These are phyloP conservation scores for Globisporangium paddicum DNA, from an alignment of 352 stramenopile species.

Conservation along the genomic window DNA sequence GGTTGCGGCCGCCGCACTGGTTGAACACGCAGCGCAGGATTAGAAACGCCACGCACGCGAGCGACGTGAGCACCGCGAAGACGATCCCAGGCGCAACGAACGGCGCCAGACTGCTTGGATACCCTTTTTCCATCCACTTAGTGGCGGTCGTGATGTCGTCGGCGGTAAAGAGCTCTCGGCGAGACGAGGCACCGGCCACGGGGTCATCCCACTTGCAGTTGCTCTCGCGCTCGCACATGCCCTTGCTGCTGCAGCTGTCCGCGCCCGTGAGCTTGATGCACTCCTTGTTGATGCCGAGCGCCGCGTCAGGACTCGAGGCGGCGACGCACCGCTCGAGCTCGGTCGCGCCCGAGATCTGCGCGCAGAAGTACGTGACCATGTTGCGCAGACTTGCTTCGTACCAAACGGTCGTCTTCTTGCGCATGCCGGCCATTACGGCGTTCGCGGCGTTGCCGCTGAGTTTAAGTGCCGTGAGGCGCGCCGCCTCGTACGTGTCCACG, in stretches of 20 bases:
- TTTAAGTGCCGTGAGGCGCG: constrained; percentile 65
- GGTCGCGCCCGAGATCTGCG: constrained; percentile 32
- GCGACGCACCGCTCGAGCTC: constrained; percentile 63
- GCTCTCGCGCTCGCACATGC: constrained; percentile 60
- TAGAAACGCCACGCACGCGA: constrained; percentile 56
- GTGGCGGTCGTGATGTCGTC: constrained; percentile 46
- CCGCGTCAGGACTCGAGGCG: constrained; percentile 35
- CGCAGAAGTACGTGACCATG: constrained; percentile 70
- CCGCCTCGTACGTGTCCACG: constrained; percentile 57
- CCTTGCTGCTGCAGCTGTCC: constrained; percentile 50
- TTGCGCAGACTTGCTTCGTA: constrained; percentile 64
- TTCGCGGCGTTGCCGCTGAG: constrained; percentile 51
- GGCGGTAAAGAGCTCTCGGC: constrained; percentile 51
- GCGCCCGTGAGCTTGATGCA: constrained; percentile 49
- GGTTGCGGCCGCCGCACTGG: constrained; percentile 68
- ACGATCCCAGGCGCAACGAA: constrained; percentile 72
- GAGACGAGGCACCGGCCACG: constrained; percentile 25
- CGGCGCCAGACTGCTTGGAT: constrained; percentile 58
- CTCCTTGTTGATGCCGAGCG: constrained; percentile 40
- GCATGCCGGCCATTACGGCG: constrained; percentile 63
- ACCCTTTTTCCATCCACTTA: constrained; percentile 64
- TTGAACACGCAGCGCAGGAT: constrained; percentile 79
- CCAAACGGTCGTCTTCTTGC: constrained; percentile 60
- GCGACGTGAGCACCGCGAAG: constrained; percentile 55
- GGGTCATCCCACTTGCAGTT: constrained; percentile 84